Evolutionary conservation across 108 stramenopile genomes (phyloP), one percentile per base, ranked within the genome.

Genomic region (Nannochloropsis granulata): DNA sequence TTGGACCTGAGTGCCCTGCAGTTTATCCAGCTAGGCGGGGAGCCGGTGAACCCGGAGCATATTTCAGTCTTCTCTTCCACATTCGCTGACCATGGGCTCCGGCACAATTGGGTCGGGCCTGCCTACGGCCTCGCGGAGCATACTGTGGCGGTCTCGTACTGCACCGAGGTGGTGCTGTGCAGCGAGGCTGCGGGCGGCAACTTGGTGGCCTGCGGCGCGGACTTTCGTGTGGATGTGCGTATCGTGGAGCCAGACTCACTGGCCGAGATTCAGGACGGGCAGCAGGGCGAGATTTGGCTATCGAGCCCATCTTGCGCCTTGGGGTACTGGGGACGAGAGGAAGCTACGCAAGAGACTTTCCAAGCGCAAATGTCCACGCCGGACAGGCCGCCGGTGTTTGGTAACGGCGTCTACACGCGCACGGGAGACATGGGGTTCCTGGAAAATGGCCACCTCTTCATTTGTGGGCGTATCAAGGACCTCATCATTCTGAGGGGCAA

Each of bases 71-170:
- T 97, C 84, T 85, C 90, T 23, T 84, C 85, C 7, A 90, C 91
- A 13, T 97, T 97, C 89, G 79, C 82, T 19, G 90, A 92, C 13
- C 92, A 91, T 86, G 96, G 96, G 23, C 87, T 99, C 26, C 88
- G 83, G 16, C 84, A 78, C 23, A 94, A 93, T 26, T 95, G 97
- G 46, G 93, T 85, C 82, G 85, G 81, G 24, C 96, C 96, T 14
- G 95, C 96, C 23, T 99, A 98, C 88, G 99, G 99, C 13, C 87
- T 99, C 42, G 99, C 99, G 13, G 99, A 99, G 90, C 94, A 96
- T 83, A 98, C 98, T 23, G 99, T 99, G 13, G 97, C 95, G 87
- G 97, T 98, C 26, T 86, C 78, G 78, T 21, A 43, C 79, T 24
- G 79, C 24, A 25, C 24, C 23, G 23, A 83, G 71, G 13, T 25